These are phyloP conservation scores for Bryum argenteum DNA, from an alignment of 225 moss, liverwort and hornwort genomes.

Conservation along the genomic window DNA sequence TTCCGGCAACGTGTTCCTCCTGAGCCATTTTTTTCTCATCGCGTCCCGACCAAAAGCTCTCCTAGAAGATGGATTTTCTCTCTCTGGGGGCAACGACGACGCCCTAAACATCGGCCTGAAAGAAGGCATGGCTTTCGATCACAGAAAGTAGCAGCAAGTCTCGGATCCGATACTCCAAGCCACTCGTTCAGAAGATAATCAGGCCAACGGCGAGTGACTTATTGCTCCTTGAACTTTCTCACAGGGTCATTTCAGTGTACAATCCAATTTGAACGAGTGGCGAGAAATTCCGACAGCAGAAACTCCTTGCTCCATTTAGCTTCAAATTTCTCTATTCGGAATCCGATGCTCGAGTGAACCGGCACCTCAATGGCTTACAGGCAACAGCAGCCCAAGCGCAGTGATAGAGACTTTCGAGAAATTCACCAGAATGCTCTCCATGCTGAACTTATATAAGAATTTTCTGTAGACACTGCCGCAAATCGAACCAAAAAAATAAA, in stretches of 20 bases:
- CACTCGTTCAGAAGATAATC: neutral
- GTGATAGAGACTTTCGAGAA: neutral
- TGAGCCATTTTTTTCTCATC: constrained; percentile 48
- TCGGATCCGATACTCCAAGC: constrained; percentile 3
- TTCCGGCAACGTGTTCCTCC: constrained; percentile 47
- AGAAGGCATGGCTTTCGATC: constrained; percentile 36
- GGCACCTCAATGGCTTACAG: neutral
- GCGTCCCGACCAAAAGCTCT: constrained; percentile 36
- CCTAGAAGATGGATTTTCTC: constrained; percentile 32
- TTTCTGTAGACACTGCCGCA: neutral
- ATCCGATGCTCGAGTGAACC: neutral
- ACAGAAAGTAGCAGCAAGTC: constrained; percentile 18
- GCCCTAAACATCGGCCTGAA: constrained; percentile 41
- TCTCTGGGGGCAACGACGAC: constrained; percentile 37
- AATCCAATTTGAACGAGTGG: constrained; percentile 43
- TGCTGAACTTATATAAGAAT: neutral
- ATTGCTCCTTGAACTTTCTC: neutral
- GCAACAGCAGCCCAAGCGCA: neutral
- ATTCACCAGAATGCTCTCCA: constrained; percentile 17
- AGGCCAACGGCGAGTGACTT: constrained; percentile 4
- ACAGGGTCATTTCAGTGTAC: constrained; percentile 41
- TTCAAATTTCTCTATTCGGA: constrained; percentile 22
- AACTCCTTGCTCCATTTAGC: constrained; percentile 48
- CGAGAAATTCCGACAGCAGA: constrained; percentile 30
- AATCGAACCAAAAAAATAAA: constrained; percentile 2